Base-by-base conservation (phyloP, 805 yeast genomes). In the Yamadazyma insecticola region DNA sequence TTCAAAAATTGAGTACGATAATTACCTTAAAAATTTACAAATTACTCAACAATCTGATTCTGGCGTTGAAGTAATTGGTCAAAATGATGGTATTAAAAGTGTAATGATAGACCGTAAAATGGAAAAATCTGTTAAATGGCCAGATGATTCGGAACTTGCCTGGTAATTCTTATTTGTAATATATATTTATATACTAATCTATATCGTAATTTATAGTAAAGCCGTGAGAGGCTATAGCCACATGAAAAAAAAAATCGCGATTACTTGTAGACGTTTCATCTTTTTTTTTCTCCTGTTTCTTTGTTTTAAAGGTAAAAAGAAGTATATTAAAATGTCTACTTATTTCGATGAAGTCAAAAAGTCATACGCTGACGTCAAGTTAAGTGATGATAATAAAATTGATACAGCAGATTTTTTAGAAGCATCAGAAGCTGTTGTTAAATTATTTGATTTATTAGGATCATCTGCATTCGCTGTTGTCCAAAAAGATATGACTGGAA, bases 401-500 rank as follows among this genome's bases (percentile, higher is more conserved):
- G 67, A 80, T 47, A 86, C 96, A 12, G 62, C 78, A 13, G 78
- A 76, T 48, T 87, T 87, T 50, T 69, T 87, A 41, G 86, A 78
- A 51, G 96, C 96, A 10, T 67, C 92, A 13, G 92, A 81, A 60
- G 80, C 94, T 8, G 67, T 87, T 37, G 86, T 87, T 47, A 78
- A 81, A 56, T 67, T 88, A 40, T 88, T 87, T 55, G 92, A 87
- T 55, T 67, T 87, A 28, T 68, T 87, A 42, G 95, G 94, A 15
- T 82, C 92, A 13, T 66, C 92, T 19, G 95, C 96, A 10, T 87
- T 87, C 48, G 57, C 77, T 11, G 87, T 84, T 24, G 96, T 87
- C 36, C 94, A 85, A 55, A 81, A 70, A 44, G 96, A 87, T 56
- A 79, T 87, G 84, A 79, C 74, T 19, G 96, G 96, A 22, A 87